These are phyloP conservation scores for Tulasnella sp. DNA, from an alignment of 768 basidiomycete genomes.

Conservation along the genomic window DNA sequence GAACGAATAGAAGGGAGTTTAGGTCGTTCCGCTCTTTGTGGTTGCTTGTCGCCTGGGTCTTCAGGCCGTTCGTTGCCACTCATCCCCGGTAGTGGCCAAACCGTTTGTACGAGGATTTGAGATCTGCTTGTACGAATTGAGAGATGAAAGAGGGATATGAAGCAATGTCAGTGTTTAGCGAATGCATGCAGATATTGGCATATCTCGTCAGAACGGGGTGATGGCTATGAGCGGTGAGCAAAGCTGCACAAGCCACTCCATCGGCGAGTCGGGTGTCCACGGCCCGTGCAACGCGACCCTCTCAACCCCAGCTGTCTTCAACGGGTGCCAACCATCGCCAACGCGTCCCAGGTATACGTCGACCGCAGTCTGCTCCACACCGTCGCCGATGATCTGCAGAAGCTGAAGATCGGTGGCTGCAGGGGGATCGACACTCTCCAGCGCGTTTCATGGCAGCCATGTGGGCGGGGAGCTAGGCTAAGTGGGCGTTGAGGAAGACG, in stretches of 20 bases:
- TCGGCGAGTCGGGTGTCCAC: not conserved
- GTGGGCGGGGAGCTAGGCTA: not conserved
- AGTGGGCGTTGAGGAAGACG: not conserved
- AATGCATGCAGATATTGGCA: not conserved
- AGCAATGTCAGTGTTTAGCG: not conserved
- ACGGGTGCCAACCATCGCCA: not conserved
- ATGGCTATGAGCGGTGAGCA: not conserved
- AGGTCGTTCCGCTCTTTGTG: not conserved
- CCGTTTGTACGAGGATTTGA: not conserved
- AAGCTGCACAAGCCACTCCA: not conserved
- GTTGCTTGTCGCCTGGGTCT: not conserved
- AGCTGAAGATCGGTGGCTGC: not conserved
- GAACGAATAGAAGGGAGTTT: conserved; percentile 10
- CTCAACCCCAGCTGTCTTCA: not conserved
- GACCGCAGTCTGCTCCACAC: not conserved
- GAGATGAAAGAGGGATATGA: not conserved
- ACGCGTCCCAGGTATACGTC: not conserved
- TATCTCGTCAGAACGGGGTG: not conserved
- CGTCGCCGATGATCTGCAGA: not conserved
- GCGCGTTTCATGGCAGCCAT: not conserved
- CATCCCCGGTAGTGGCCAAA: not conserved
- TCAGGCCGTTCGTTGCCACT: not conserved
- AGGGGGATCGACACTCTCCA: not conserved
- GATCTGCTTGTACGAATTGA: not conserved
- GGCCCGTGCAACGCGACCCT: not conserved